Base-by-base conservation (phyloP, 306 rosid species). In the Trifolium fragiferum region DNA sequence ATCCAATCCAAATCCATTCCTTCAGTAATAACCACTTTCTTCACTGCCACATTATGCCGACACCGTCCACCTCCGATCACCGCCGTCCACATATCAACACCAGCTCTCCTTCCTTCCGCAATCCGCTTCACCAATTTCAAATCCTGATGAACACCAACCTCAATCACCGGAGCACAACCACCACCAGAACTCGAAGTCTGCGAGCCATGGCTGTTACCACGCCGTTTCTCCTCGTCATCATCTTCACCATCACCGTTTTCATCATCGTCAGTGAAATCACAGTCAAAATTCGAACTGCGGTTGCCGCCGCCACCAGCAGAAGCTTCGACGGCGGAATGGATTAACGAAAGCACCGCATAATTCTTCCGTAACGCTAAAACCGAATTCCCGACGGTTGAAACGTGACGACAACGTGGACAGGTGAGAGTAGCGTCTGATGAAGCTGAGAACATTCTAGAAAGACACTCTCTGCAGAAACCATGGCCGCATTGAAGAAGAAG, bases 401-500 rank as follows among this genome's bases (percentile, higher is more conserved):
- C 95, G 66, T 94, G 96, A 81, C 99, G 97, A 72, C 99, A 94
- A 16, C 89, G 73, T 4, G 99, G 99, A 66, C 99, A 94, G 2
- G 89, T 73, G 2, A 94, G 89, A 65, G 89, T 87, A 2, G 96
- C 82, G 10, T 94, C 99, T 0, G 82, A 63, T 5, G 90, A 87
- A 5, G 89, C 75, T 5, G 91, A 80, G 90, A 92, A 94, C 99
- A 94, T 92, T 69, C 79, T 81, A 12, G 96, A 92, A 14, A 94
- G 82, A 57, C 99, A 94, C 44, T 94, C 99, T 70, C 80, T 86
- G 81, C 99, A 94, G 87, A 92, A 94, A 4, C 97, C 96, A 78
- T 94, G 99, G 38, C 99, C 99, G 67, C 99, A 94, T 87, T 94
- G 96, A 33, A 94, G 99, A 78, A 94, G 76, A 70, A 94, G 97